Evolutionary conservation across 148 eudicot species (phyloP), one percentile per base, ranked within the genome.

Genomic region (Vaccinium darrowii): DNA sequence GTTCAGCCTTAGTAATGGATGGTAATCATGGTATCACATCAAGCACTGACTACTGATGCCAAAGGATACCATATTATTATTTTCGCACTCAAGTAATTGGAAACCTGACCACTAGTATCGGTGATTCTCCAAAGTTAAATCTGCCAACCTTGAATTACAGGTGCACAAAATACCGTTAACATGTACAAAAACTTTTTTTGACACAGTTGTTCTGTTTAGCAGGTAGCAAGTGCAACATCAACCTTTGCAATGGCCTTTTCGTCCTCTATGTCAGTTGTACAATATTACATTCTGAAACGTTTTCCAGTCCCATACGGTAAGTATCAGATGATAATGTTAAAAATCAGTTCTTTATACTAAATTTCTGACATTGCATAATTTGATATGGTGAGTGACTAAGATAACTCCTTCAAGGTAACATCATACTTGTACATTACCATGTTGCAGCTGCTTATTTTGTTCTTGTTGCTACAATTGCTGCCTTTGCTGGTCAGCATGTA

Each of bases 151-250:
- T 8, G 14, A 82, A n/a, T 18, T 52, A 13, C 39, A 7, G n/a
- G 49, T 27, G 27, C 50, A 49, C 49, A 8, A 39, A 18, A 30
- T 51, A 23, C 33, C 36, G 39, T 76, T 75, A 62, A 25, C 25
- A 84, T 23, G 49, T 75, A 62, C 23, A 56, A 23, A 13, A 39
- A 16, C 36, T 50, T 56, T 69, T 78, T 52, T 63, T 86, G 52
- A 53, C 47, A 58, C n/a, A 39, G 39, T 49, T 57, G 53, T 73
- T 63, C 84, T 73, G 19, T 63, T 86, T 71, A 52, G 83, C 89
- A 93, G 95, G 95, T 93, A 21, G 91, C 95, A 57, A 93, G 95
- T 84, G 94, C 95, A 73, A 93, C 95, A 56, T 88, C 94, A 74
- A 91, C 93, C 4, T 93, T 93, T 85, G 91, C 93, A 57, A 93